phyloP scores from a whole-genome alignment of 1,284 basidiomycete species.

The Heterobasidion annosum region DNA sequence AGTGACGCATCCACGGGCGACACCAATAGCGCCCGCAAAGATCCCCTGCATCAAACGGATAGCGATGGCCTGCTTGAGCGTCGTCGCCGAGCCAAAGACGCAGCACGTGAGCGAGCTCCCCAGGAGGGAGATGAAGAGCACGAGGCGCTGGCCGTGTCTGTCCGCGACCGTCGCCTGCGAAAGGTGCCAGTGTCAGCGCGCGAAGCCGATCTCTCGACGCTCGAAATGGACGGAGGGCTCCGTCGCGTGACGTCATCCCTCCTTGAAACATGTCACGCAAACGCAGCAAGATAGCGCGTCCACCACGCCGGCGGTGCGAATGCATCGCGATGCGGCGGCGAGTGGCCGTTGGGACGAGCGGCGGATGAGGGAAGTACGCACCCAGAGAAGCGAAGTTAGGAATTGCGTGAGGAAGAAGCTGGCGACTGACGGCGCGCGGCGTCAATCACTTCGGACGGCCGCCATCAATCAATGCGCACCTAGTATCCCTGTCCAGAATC shows the following conservation, averaged over 20 bases:
- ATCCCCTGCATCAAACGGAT: conserved; percentile 91
- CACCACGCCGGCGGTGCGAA: background rate
- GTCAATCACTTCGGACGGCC: conserved; percentile 6
- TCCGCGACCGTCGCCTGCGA: conserved; percentile 85
- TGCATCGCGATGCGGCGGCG: too few relatives aligned
- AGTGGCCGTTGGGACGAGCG: conserved; percentile 2
- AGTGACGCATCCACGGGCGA: conserved; percentile 83
- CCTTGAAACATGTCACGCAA: background rate
- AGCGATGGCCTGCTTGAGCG: conserved; percentile 76
- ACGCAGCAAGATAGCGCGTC: background rate
- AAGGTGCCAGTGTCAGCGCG: background rate
- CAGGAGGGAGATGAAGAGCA: conserved; percentile 79
- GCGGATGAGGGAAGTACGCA: conserved; percentile 19
- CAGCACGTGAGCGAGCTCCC: conserved; percentile 76
- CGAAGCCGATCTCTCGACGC: too few relatives aligned
- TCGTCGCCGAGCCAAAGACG: conserved; percentile 80
- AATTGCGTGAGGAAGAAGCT: conserved; percentile 85
- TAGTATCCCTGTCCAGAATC: conserved; percentile 80
- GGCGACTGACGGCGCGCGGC: conserved; percentile 38
- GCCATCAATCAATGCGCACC: conserved; percentile 31
- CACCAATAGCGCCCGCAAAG: conserved; percentile 92
- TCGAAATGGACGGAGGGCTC: background rate
- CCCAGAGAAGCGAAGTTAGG: conserved; percentile 87
- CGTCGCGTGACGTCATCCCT: background rate
- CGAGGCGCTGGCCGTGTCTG: conserved; percentile 80